These are phyloP conservation scores for Candida glucosophila DNA, from an alignment of 1,139 yeast genomes.

Conservation along the genomic window DNA sequence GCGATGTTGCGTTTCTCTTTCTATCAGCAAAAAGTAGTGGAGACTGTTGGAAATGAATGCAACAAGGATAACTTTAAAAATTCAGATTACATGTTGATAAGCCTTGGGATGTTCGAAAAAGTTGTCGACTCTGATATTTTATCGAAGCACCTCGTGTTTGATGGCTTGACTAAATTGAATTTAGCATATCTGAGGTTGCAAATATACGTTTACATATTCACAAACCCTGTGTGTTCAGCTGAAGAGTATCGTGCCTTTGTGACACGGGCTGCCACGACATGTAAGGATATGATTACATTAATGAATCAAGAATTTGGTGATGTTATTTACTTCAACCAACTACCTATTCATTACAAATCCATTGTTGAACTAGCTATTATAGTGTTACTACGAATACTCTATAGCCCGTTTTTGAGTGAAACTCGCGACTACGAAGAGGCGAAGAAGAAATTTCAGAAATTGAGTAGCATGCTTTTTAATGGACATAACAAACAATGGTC, in stretches of 20 bases:
- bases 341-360: conserved; percentile 35
- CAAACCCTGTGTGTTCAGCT: conserved; percentile 19
- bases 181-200: conserved; percentile 35
- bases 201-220: conserved; percentile 28
- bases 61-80: no score
- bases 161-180: conserved; percentile 25
- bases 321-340: conserved; percentile 18
- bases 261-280: conserved; percentile 21
- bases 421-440: conserved; percentile 23
- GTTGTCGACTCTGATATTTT: no score
- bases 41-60: no score
- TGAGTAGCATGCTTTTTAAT: conserved; percentile 16
- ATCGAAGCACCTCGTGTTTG: no score
- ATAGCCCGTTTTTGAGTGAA: conserved; percentile 26
- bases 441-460: conserved; percentile 19
- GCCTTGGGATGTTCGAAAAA: conserved; percentile 36
- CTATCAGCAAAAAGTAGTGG: conserved; percentile 35
- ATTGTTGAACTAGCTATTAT: conserved; percentile 28
- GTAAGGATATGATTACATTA: conserved; percentile 19
- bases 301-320: conserved; percentile 16
- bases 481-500: no score
- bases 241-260: conserved; percentile 22
- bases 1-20: conserved; percentile 32
- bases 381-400: conserved; percentile 25
- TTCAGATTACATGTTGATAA: no score